Conservation (phyloP, 2,329 filamentous ascomycete genomes). For the Colletotrichum viniferum region DNA sequence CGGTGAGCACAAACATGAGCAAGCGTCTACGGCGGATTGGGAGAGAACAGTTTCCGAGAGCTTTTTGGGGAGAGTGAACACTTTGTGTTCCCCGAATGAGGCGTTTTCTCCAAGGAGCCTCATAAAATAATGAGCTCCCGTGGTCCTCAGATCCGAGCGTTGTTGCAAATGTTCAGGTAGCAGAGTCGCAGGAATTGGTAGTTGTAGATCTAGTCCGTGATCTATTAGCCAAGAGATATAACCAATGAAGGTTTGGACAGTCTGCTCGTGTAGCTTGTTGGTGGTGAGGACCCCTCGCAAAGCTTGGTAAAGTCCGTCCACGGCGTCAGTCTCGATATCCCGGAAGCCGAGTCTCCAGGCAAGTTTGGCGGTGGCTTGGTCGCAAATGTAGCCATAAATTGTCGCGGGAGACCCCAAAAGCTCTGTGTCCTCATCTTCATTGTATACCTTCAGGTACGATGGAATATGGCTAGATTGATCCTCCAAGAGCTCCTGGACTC, state of each 20-base stretch:
- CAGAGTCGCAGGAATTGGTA: neutral
- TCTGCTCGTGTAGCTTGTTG: too few species aligned
- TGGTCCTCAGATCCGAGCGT: neutral
- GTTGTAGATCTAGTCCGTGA: neutral
- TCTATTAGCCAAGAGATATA: neutral
- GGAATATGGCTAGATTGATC: neutral
- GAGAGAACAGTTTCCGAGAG: neutral
- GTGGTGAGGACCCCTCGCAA: neutral
- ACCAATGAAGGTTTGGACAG: neutral
- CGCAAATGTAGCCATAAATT: neutral
- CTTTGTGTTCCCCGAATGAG: neutral
- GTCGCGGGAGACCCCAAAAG: neutral
- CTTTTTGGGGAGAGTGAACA: neutral
- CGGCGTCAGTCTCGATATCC: neutral
- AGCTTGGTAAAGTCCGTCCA: neutral
- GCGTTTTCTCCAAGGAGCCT: neutral
- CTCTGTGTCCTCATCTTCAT: fast-evolving
- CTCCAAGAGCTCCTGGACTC: neutral
- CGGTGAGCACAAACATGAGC: neutral
- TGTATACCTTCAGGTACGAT: neutral
- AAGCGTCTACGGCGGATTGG: neutral
- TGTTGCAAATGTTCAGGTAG: fast-evolving
- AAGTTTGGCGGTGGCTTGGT: neutral
- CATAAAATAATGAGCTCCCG: neutral
- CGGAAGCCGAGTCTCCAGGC: neutral